Evolutionary conservation across 164 flowering plant genomes (phyloP).

Genomic region (Macadamia integrifolia): DNA sequence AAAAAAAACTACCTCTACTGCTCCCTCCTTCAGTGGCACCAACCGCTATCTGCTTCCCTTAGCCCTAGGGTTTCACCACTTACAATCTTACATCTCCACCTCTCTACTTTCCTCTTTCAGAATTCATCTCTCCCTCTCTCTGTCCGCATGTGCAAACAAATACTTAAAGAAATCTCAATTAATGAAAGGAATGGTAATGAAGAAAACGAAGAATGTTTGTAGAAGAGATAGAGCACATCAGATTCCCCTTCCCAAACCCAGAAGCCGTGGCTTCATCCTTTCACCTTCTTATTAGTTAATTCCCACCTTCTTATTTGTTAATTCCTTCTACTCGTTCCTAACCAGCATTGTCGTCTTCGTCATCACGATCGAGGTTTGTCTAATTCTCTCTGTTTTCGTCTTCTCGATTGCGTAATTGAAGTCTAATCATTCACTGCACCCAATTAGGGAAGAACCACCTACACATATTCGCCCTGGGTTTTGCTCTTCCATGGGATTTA

Average conservation of each 20-base stretch:
- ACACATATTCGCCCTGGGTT: neutral
- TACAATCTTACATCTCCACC: too few relatives aligned
- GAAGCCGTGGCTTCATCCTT: conserved; percentile 25
- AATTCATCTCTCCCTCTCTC: neutral
- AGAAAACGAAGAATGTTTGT: conserved; percentile 3
- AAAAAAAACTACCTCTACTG: too few relatives aligned
- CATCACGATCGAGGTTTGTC: conserved; percentile 10
- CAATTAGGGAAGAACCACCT: neutral
- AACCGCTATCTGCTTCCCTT: too few relatives aligned
- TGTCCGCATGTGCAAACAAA: neutral
- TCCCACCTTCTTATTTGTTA: neutral
- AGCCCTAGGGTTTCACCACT: too few relatives aligned
- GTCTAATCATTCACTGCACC: neutral
- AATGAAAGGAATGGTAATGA: conserved; percentile 14
- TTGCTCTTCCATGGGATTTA: neutral
- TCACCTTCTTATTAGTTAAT: conserved; percentile 2
- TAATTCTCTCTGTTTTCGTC: neutral
- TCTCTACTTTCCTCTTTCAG: conserved; percentile 1
- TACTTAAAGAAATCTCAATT: neutral
- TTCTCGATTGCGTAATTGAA: neutral
- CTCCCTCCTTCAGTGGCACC: too few relatives aligned
- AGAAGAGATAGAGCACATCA: conserved; percentile 1
- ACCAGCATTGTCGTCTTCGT: neutral
- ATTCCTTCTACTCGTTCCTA: neutral
- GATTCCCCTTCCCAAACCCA: conserved; percentile 22